Evolutionary conservation across 805 yeast genomes (phyloP).

Genomic region (Candida pini): DNA sequence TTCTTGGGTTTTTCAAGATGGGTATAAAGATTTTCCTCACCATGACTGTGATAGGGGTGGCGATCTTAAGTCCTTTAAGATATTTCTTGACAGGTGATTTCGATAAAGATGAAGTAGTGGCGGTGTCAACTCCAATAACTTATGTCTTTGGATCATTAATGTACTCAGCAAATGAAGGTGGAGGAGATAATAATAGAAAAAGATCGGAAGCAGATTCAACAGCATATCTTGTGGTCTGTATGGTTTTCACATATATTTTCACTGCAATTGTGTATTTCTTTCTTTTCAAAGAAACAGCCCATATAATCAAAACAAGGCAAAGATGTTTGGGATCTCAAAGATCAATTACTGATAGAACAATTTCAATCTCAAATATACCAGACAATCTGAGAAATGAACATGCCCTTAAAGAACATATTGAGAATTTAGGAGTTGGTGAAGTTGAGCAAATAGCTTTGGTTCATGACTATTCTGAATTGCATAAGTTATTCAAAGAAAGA

Average conservation of each 20-base stretch:
- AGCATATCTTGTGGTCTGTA: constrained; percentile 44
- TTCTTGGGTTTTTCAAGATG: constrained; percentile 54
- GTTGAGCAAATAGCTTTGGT: constrained; percentile 47
- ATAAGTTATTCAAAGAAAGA: constrained; percentile 33
- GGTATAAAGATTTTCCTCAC: constrained; percentile 40
- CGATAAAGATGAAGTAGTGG: constrained; percentile 32
- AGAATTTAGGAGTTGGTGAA: constrained; percentile 49
- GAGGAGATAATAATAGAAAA: constrained; percentile 16
- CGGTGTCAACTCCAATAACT: too few relatives aligned
- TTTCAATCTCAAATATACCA: constrained; percentile 51
- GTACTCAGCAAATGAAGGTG: constrained; percentile 6
- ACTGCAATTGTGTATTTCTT: constrained; percentile 41
- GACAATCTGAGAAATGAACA: constrained; percentile 36
- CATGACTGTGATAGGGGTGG: constrained; percentile 41
- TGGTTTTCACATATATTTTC: constrained; percentile 51
- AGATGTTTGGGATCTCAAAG: constrained; percentile 54
- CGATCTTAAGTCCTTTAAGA: constrained; percentile 47
- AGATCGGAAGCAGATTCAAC: constrained; percentile 22
- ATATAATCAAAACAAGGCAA: constrained; percentile 48
- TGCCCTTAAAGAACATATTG: constrained; percentile 43
- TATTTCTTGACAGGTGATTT: constrained; percentile 46
- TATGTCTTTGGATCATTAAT: constrained; percentile 4
- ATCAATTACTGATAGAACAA: constrained; percentile 56
- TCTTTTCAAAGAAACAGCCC: constrained; percentile 41
- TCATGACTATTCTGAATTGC: constrained; percentile 36